Evolutionary conservation across 2,329 filamentous ascomycete genomes (phyloP).

Genomic region (Sporothrix euskadiensis): DNA sequence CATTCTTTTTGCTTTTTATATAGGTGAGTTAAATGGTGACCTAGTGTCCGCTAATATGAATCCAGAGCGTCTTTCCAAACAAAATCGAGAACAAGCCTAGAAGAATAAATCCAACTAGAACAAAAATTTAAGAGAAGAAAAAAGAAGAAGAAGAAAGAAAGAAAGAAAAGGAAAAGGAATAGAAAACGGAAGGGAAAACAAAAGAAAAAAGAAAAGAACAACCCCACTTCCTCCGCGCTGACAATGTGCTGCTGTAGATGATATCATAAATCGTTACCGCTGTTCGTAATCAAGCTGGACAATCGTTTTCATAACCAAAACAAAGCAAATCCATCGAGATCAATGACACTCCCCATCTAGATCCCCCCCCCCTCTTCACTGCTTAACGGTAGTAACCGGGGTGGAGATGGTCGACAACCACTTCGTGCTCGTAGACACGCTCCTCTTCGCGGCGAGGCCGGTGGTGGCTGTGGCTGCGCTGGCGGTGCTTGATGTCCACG

Average conservation of each 20-base stretch:
- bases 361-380: too few species aligned
- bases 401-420: conserved; percentile 58
- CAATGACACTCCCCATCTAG: not conserved
- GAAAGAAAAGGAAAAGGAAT: too few species aligned
- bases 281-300: conserved; percentile 14
- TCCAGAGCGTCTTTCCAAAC: not conserved
- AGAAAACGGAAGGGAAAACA: not conserved
- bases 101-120: not conserved
- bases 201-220: not conserved
- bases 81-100: not conserved
- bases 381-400: conserved; percentile 36
- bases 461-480: conserved; percentile 36
- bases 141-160: too few species aligned
- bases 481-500: conserved; percentile 47
- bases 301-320: not conserved
- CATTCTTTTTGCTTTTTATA: not conserved
- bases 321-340: not conserved
- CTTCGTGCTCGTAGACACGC: conserved; percentile 65
- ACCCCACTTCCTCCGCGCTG: not conserved
- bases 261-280: conserved; percentile 26
- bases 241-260: conserved; percentile 6
- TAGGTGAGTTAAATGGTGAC: not conserved
- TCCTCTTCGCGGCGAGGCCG: conserved; percentile 56
- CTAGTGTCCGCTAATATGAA: not conserved
- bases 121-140: not conserved